A percentile compares a stretch with the other conserved stretches of the same genome.
Evolutionary conservation across 306 rosid genomes (phyloP).

Genomic region (Inga oerstediana): DNA sequence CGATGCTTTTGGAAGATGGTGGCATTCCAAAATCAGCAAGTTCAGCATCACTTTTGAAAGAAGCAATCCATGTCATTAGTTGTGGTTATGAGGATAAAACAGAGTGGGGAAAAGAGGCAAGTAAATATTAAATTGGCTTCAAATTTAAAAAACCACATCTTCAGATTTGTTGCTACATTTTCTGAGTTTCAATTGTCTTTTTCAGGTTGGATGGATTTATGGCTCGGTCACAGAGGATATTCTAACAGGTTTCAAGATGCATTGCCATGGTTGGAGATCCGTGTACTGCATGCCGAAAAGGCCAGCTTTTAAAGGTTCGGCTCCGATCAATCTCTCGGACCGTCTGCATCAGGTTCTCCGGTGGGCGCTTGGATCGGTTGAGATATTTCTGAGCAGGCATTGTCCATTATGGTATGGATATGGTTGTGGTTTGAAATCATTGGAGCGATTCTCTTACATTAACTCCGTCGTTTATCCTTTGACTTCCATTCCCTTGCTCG

Average conservation of each 20-base stretch:
- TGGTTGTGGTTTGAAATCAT: constrained; percentile 82
- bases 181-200: constrained; percentile 28
- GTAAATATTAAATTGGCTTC: not conserved
- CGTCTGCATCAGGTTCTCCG: constrained; percentile 93
- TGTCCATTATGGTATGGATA: constrained; percentile 96
- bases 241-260: constrained; percentile 93
- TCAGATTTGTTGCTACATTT: not conserved
- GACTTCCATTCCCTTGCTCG: constrained; percentile 81
- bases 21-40: constrained; percentile 66
- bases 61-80: constrained; percentile 92
- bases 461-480: constrained; percentile 90
- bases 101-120: constrained; percentile 94
- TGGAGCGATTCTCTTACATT: constrained; percentile 91
- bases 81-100: constrained; percentile 97
- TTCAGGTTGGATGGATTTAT: constrained; percentile 96
- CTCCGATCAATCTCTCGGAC: constrained; percentile 89
- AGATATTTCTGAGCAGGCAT: constrained; percentile 79
- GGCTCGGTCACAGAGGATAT: constrained; percentile 97
- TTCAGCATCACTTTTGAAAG: constrained; percentile 86
- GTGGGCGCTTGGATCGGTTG: constrained; percentile 96
- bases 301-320: constrained; percentile 94
- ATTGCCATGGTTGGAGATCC: constrained; percentile 95
- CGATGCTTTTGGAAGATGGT: constrained; percentile 79
- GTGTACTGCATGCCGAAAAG: constrained; percentile 91
- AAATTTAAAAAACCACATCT: not conserved